Conservation (phyloP, 345 rosid species). For the Ricinus communis region DNA sequence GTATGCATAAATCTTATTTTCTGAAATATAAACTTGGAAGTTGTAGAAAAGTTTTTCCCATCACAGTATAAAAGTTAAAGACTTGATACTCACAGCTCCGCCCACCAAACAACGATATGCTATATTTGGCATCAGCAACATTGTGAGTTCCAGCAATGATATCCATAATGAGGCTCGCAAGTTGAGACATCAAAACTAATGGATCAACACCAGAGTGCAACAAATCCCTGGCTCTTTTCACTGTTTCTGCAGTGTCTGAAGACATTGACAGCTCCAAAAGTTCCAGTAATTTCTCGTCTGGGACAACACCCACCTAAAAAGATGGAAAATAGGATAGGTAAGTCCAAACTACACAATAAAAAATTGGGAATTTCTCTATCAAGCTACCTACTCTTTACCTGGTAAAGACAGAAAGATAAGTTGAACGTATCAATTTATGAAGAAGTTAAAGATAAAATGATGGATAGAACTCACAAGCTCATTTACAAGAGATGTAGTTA, state of each 20-base stretch:
- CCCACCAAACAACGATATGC: conserved; percentile 54
- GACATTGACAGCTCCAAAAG: conserved; percentile 94
- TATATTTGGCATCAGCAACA: conserved; percentile 45
- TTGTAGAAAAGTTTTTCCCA: too few relatives aligned
- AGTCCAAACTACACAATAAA: conserved; percentile 5
- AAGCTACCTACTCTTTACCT: not conserved
- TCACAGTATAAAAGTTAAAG: too few relatives aligned
- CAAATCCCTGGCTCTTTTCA: conserved; percentile 89
- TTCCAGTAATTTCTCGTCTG: conserved; percentile 89
- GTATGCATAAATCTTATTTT: not conserved
- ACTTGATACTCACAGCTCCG: conserved; percentile 63
- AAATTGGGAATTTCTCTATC: not conserved
- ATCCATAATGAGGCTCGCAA: conserved; percentile 97
- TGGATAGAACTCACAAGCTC: conserved; percentile 77
- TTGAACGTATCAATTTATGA: not conserved
- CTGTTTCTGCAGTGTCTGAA: conserved; percentile 91
- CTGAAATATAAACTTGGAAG: not conserved
- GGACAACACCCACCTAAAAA: conserved; percentile 85
- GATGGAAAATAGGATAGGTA: conserved; percentile 8
- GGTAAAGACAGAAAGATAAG: not conserved
- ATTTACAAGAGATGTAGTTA: conserved; percentile 77
- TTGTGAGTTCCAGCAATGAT: conserved; percentile 88
- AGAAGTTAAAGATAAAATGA: not conserved
- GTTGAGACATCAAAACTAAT: conserved; percentile 90
- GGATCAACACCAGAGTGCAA: conserved; percentile 96